Conservation (phyloP, 1,139 yeast genomes). For the Saccharomyces hybrid region DNA sequence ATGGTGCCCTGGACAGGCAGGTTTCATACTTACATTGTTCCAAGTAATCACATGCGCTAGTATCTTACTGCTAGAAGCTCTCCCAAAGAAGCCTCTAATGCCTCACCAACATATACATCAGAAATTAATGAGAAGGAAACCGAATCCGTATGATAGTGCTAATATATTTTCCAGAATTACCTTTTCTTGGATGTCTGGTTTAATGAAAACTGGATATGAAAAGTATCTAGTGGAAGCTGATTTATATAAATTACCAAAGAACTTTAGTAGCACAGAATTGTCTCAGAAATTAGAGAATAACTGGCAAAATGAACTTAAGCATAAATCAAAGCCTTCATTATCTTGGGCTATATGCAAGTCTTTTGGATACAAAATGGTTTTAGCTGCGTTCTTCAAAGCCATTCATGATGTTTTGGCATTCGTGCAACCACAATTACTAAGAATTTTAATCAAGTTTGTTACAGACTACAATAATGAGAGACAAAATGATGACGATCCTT, state of each 20-base stretch:
- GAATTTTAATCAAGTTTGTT: conserved; percentile 71
- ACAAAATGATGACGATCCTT: conserved; percentile 21
- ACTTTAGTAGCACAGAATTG: conserved; percentile 47
- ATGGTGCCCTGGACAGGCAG: conserved; percentile 30
- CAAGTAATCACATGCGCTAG: conserved; percentile 44
- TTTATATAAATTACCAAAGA: conserved; percentile 70
- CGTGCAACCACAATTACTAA: conserved; percentile 80
- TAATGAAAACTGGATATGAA: conserved; percentile 78
- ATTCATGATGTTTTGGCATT: conserved; percentile 77
- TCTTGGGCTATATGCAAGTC: conserved; percentile 53
- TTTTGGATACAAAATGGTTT: conserved; percentile 60
- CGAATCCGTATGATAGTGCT: conserved; percentile 71
- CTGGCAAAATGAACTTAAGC: conserved; percentile 49
- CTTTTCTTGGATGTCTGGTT: conserved; percentile 85
- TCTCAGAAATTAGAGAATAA: conserved; percentile 45
- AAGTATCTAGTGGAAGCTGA: conserved; percentile 69
- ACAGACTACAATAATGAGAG: conserved; percentile 55
- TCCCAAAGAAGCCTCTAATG: conserved; percentile 39
- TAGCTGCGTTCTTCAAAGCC: conserved; percentile 74
- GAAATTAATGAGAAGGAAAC: conserved; percentile 31
- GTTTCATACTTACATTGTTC: conserved; percentile 42
- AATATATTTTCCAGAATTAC: conserved; percentile 73
- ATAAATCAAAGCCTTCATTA: conserved; percentile 53
- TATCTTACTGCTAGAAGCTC: conserved; percentile 48
- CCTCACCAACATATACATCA: conserved; percentile 38